These are phyloP conservation scores for Cladophialophora psammophila DNA, from an alignment of 2,329 filamentous ascomycete genomes.

Conservation along the genomic window DNA sequence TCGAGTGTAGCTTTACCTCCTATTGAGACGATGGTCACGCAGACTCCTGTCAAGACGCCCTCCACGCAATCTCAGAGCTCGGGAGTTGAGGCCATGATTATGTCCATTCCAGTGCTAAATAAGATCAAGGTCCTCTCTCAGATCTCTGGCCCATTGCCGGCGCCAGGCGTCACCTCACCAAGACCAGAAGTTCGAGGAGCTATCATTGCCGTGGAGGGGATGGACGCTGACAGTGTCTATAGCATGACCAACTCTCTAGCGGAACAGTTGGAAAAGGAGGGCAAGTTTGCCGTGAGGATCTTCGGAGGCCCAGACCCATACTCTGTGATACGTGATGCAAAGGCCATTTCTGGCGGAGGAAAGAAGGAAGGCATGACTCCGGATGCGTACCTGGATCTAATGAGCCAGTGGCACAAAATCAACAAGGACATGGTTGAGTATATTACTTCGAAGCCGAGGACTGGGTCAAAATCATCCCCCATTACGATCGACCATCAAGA, in stretches of 20 bases:
- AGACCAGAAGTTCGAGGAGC: constrained; percentile 68
- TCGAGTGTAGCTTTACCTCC: constrained; percentile 62
- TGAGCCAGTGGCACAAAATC: constrained; percentile 76
- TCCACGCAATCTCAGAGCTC: constrained; percentile 35
- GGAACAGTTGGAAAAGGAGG: constrained; percentile 59
- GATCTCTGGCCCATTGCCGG: constrained; percentile 73
- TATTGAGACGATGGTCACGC: constrained; percentile 52
- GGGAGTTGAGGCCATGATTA: constrained; percentile 71
- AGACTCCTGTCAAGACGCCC: constrained; percentile 40
- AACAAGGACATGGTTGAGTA: constrained; percentile 73
- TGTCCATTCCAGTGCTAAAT: constrained; percentile 74
- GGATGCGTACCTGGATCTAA: constrained; percentile 69
- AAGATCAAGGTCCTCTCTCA: constrained; percentile 79
- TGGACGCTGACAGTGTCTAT: constrained; percentile 67
- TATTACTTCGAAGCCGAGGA: constrained; percentile 52
- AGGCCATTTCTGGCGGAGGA: constrained; percentile 30
- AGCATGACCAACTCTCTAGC: constrained; percentile 71
- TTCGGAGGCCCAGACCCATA: constrained; percentile 55
- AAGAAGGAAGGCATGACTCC: constrained; percentile 49
- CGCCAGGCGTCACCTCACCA: constrained; percentile 45
- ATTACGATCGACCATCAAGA: constrained; percentile 13
- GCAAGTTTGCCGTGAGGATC: constrained; percentile 59
- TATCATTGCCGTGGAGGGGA: constrained; percentile 83
- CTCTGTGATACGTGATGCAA: constrained; percentile 16
- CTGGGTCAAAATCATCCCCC: constrained; percentile 10